These are phyloP conservation scores for Leccinum sublutescens DNA, from an alignment of 768 basidiomycete species.

Conservation along the genomic window DNA sequence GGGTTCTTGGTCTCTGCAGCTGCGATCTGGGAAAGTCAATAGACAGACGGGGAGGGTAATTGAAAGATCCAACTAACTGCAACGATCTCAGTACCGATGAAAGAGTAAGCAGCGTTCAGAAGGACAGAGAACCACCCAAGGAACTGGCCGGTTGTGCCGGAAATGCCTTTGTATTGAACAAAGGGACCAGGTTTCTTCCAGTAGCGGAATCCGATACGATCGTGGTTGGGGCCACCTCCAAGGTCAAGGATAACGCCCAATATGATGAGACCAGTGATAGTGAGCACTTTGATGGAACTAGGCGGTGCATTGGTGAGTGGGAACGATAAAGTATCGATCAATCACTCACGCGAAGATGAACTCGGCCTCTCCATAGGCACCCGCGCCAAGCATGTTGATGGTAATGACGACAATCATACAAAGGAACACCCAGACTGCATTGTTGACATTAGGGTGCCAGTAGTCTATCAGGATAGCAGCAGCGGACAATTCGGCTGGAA, in stretches of 20 bases:
- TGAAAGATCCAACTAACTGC: constrained; percentile 50
- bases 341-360: constrained; percentile 71
- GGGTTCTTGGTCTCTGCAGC: constrained; percentile 93
- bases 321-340: neutral
- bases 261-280: constrained; percentile 70
- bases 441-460: constrained; percentile 57
- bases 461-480: constrained; percentile 75
- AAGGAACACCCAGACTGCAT: constrained; percentile 79
- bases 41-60: neutral
- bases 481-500: constrained; percentile 32
- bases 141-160: constrained; percentile 75
- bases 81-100: constrained; percentile 92
- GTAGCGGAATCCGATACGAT: constrained; percentile 58
- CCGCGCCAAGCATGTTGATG: constrained; percentile 76
- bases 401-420: constrained; percentile 71
- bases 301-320: neutral
- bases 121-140: constrained; percentile 68
- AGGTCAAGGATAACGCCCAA: constrained; percentile 77
- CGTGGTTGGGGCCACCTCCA: constrained; percentile 83
- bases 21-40: constrained; percentile 54
- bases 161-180: constrained; percentile 62
- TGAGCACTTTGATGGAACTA: constrained; percentile 85
- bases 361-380: constrained; percentile 81
- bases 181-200: constrained; percentile 92
- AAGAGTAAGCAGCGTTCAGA: constrained; percentile 90